Evolutionary conservation across 176 grass and related monocot genomes (phyloP), one percentile per base, ranked within the genome.

Genomic region (Chrysopogon serrulatus): DNA sequence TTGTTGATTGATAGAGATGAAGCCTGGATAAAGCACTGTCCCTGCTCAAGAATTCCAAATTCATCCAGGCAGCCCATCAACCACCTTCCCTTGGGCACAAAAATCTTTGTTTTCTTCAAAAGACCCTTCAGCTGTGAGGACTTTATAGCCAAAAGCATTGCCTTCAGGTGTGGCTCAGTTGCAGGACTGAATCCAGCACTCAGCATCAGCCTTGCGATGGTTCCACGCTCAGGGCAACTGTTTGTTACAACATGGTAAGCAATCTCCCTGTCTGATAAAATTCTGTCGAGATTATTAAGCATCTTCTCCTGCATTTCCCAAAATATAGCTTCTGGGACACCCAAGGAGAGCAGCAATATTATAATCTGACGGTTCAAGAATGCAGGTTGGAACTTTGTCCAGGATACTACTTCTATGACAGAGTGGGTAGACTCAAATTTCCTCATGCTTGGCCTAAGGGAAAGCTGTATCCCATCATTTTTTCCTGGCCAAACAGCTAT

Each of bases 11-110:
- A 95, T 37, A 66, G 92, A 48, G 37, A 32, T 81, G 92, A 95
- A 30, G 61, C 76, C 43, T 78, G 90, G 71, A 98, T 90, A 89
- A 94, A 95, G 82, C 95, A 98, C 48, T 95, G 88, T 17, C 95
- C 95, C 27, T 95, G 81, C 67, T 98, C 71, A 54, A 98, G 88
- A 27, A 98, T 36, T 1, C 84, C 92, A 81, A 91, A 82, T 71
- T 98, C 95, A 84, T 98, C 95, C 39, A 98, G 75, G 66, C 92
- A 98, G 51, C 95, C 95, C 90, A 98, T 98, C 74, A 98, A 74
- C 92, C 90, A 98, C 79, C 95, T 92, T 64, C 92, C 90, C 64
- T 95, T 91, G 11, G 90, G 84, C 78, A 98, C 92, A 89, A 98
- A 98, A 36, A 98, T 93, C 76, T 89, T 92, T 36, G 90, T 61